Evolutionary conservation across 2,329 filamentous ascomycete species (phyloP).

Genomic region (Hypoxylon sp.): DNA sequence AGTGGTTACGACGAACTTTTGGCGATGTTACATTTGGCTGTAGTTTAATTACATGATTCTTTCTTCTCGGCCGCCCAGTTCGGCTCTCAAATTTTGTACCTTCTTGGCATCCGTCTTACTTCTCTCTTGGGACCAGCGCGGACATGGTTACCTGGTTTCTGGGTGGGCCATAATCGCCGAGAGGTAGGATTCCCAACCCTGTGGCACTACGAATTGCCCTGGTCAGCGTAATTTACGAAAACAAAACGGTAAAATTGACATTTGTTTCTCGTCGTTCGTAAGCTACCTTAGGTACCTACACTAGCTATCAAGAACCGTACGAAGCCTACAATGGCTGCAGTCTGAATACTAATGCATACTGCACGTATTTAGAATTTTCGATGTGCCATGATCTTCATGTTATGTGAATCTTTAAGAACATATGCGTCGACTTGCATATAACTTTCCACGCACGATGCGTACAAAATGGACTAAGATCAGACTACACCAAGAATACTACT

Average conservation of each 20-base stretch:
- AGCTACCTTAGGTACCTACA: not conserved
- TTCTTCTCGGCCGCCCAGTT: slow-evolving; percentile 16
- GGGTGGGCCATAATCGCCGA: slow-evolving; percentile 19
- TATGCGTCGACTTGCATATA: slow-evolving; percentile 13
- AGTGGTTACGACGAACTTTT: slow-evolving; percentile 16
- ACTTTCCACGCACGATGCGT: slow-evolving; percentile 2
- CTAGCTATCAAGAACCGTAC: not conserved
- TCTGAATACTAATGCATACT: slow-evolving; percentile 4
- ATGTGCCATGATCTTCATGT: slow-evolving; percentile 9
- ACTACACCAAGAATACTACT: slow-evolving; percentile 11
- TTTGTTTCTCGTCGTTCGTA: not conserved
- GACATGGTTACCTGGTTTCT: slow-evolving; percentile 26
- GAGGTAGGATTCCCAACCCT: slow-evolving; percentile 10
- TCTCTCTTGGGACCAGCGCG: slow-evolving; percentile 1
- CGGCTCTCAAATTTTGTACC: not conserved
- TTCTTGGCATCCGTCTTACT: not conserved
- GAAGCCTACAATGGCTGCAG: not conserved
- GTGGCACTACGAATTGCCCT: slow-evolving; percentile 1
- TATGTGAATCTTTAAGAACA: slow-evolving; percentile 16
- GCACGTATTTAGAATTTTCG: slow-evolving; percentile 1
- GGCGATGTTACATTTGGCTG: slow-evolving; percentile 8
- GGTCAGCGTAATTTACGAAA: slow-evolving; percentile 10
- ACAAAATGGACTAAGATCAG: not conserved
- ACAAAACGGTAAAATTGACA: slow-evolving; percentile 1
- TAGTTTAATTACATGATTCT: not conserved